Percentiles rank a stretch among this genome's conserved stretches.
phyloP scores from a whole-genome alignment of 306 rosid species.

The Pyrus pyrifolia region DNA sequence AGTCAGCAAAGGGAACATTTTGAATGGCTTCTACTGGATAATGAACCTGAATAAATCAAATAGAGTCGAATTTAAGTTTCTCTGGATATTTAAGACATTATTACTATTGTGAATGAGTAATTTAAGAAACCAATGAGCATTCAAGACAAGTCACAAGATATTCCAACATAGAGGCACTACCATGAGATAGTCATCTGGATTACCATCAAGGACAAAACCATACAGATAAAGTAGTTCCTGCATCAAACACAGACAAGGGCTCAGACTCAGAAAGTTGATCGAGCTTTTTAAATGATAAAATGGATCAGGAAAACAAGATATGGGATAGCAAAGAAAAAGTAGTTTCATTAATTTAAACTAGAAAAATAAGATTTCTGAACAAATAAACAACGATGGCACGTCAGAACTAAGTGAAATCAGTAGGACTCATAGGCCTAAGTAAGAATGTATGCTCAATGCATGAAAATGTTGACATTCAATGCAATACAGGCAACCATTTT shows the following conservation, averaged over 20 bases:
- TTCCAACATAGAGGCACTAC: constrained; percentile 36
- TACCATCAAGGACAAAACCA: constrained; percentile 71
- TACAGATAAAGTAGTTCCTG: constrained; percentile 94
- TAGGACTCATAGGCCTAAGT: neutral
- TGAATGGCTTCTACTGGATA: constrained; percentile 79
- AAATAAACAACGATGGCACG: neutral
- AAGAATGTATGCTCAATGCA: neutral
- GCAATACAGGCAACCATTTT: neutral
- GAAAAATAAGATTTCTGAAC: neutral
- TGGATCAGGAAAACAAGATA: neutral
- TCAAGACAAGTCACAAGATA: constrained; percentile 6
- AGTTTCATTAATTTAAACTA: neutral
- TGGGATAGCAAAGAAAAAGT: neutral
- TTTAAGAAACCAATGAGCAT: neutral
- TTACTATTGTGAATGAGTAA: neutral
- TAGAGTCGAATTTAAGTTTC: neutral
- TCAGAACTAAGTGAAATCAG: neutral
- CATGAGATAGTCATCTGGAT: constrained; percentile 95
- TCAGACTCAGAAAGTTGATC: constrained; percentile 10
- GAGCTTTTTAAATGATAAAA: neutral
- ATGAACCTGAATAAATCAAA: constrained; percentile 52
- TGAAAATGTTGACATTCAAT: neutral
- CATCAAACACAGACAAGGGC: constrained; percentile 23
- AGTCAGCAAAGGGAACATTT: constrained; percentile 47
- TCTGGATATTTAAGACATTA: constrained; percentile 5